Evolutionary conservation across 2,329 filamentous ascomycete species (phyloP).

Genomic region (Zalaria sp.): DNA sequence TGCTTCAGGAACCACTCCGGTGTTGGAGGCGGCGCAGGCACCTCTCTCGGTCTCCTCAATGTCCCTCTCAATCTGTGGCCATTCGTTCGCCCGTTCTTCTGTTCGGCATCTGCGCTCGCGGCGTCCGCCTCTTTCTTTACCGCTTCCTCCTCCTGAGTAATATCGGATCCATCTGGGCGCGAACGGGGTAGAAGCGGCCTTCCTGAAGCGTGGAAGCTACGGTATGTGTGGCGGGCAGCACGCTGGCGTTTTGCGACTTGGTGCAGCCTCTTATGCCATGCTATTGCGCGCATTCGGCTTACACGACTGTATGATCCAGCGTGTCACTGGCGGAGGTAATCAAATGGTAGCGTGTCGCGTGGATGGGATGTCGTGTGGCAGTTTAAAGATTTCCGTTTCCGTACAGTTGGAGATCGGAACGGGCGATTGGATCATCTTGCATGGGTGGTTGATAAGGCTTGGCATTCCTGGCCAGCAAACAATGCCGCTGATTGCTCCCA

Average conservation of each 20-base stretch:
- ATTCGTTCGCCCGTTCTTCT: neutral
- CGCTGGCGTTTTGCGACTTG: neutral
- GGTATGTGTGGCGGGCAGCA: neutral
- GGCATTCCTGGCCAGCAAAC: too few relatives aligned
- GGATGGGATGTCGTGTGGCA: too few relatives aligned
- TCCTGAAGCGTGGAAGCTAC: neutral
- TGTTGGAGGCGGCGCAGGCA: slow-evolving; percentile 4
- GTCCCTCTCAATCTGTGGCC: neutral
- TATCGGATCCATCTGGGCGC: neutral
- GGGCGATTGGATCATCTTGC: too few relatives aligned
- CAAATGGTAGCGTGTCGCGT: too few relatives aligned
- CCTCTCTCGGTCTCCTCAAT: neutral
- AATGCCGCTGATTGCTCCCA: too few relatives aligned
- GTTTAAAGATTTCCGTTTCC: too few relatives aligned
- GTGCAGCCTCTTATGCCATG: neutral
- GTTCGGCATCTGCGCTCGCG: neutral
- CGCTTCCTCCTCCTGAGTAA: neutral
- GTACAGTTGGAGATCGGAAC: too few relatives aligned
- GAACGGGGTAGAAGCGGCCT: too few relatives aligned
- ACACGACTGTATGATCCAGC: too few relatives aligned
- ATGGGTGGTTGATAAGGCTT: too few relatives aligned
- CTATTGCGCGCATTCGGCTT: neutral
- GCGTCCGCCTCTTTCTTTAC: neutral
- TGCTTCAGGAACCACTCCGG: slow-evolving; percentile 23
- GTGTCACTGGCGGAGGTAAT: too few relatives aligned